Evolutionary conservation across 306 rosid genomes (phyloP).

Genomic region (Gillenia trifoliata): DNA sequence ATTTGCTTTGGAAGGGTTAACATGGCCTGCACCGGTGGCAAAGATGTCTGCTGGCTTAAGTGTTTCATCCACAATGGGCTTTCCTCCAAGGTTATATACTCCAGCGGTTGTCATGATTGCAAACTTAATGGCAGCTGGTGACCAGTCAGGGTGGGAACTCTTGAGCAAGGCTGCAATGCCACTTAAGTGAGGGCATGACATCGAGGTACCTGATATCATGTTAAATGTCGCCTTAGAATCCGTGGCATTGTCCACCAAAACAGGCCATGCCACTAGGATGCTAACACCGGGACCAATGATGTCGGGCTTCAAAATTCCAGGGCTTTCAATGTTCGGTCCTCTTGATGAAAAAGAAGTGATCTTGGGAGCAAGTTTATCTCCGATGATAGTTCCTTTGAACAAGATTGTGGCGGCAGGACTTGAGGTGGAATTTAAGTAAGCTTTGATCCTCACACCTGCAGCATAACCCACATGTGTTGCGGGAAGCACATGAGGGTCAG

Average conservation of each 20-base stretch:
- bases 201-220: constrained; percentile 41
- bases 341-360: constrained; percentile 48
- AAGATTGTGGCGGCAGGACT: constrained; percentile 33
- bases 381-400: constrained; percentile 49
- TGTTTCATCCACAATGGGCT: constrained; percentile 13
- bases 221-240: not conserved
- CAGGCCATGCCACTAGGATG: constrained; percentile 60
- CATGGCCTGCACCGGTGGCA: constrained; percentile 55
- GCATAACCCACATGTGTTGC: constrained; percentile 35
- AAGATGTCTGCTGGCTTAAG: constrained; percentile 33
- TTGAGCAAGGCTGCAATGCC: constrained; percentile 54
- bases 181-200: constrained; percentile 57
- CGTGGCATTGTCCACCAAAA: constrained; percentile 2
- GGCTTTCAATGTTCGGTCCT: constrained; percentile 49
- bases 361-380: constrained; percentile 34
- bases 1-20: constrained; percentile 48
- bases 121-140: constrained; percentile 57
- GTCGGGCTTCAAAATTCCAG: constrained; percentile 56
- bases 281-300: constrained; percentile 53
- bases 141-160: constrained; percentile 67
- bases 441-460: constrained; percentile 33
- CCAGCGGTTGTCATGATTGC: constrained; percentile 28
- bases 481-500: constrained; percentile 37
- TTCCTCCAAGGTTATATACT: not conserved
- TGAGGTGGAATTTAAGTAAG: constrained; percentile 31